A percentile compares a stretch with the other conserved stretches of the same genome.
These are phyloP conservation scores for Gossypium davidsonii DNA, from an alignment of 441 rosid species.

Conservation along the genomic window DNA sequence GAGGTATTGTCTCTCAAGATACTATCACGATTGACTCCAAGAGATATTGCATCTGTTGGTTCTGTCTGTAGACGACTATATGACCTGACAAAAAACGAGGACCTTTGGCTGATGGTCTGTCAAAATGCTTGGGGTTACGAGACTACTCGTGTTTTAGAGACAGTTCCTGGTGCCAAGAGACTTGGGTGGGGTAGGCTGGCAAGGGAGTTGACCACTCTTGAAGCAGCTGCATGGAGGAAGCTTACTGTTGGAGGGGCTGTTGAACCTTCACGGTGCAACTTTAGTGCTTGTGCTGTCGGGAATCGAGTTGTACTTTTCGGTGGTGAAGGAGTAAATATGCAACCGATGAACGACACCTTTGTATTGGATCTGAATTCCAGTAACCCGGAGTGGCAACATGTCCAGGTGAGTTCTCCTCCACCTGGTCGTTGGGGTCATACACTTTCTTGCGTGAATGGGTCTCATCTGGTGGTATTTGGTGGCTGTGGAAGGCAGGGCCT, in stretches of 20 bases:
- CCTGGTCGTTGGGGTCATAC: slow-evolving; percentile 99
- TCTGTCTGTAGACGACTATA: slow-evolving; percentile 61
- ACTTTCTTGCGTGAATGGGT: slow-evolving; percentile 81
- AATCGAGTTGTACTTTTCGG: slow-evolving; percentile 89
- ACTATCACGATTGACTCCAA: slow-evolving; percentile 71
- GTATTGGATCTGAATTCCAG: slow-evolving; percentile 78
- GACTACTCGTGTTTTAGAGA: slow-evolving; percentile 75
- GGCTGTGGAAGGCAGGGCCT: slow-evolving; percentile 92
- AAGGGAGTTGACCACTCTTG: slow-evolving; percentile 85
- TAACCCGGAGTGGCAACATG: slow-evolving; percentile 82
- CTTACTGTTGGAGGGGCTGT: slow-evolving; percentile 86
- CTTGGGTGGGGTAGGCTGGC: slow-evolving; percentile 88
- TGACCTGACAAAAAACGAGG: slow-evolving; percentile 76
- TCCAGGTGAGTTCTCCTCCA: slow-evolving; percentile 91
- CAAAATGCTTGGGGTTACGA: slow-evolving; percentile 97
- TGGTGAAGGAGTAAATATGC: slow-evolving; percentile 96
- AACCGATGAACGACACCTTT: slow-evolving; percentile 96
- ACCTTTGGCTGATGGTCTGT: slow-evolving; percentile 92
- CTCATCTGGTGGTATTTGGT: slow-evolving; percentile 85
- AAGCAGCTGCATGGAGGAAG: slow-evolving; percentile 94
- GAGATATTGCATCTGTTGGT: slow-evolving; percentile 83
- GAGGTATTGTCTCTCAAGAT: slow-evolving; percentile 77
- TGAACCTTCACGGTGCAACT: slow-evolving; percentile 93
- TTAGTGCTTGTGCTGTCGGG: slow-evolving; percentile 96
- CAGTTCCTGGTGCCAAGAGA: slow-evolving; percentile 83